Evolutionary conservation across 2,329 filamentous ascomycete genomes (phyloP), one percentile per base, ranked within the genome.

Genomic region (Aspergillus sp.): DNA sequence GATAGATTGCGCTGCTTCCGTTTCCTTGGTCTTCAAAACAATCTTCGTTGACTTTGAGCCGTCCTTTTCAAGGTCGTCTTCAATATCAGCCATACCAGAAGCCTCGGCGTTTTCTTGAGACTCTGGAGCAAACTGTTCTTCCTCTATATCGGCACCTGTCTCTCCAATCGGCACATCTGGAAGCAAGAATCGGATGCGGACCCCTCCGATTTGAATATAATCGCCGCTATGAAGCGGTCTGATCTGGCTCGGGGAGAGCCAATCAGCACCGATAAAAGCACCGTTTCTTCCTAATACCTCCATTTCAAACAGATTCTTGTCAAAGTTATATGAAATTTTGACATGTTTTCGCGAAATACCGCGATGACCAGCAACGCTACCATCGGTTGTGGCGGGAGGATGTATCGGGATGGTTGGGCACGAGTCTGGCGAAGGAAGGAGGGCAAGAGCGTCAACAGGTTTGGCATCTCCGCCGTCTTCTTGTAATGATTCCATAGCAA

Each of bases 281-380:
- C 84, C 83, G 62, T 86, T 86, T 52, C 79, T 75, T 37, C 85
- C 84, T 50, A 85, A 77, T 2, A 87, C 82, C 54, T 82, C 76
- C 73, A 87, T 78, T 63, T 85, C 80, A 66, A 86, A 88, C 37
- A 77, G 65, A 47, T 82, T 79, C 39, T 79, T 76, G 43, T 84
- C 78, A 60, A 83, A 82, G 57, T 85, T 84, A 74, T 84, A 88
- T 24, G 79, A 76, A 58, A 88, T 86, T 58, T 80, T 82, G 52
- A 86, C 79, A 66, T 88, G 86, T 64, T 84, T 80, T 23, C 85
- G 79, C 4, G 85, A 88, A 35, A 88, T 87, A 44, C 80, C 81
- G 60, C 82, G 83, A 62, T 86, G 82, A 15, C 79, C 78, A 12
- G 77, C 77, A 2, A 80, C 74, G 56, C 64, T 73, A 44, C 76